phyloP scores from a whole-genome alignment of 208 protist genomes.

The Wallacemonas sp. region DNA sequence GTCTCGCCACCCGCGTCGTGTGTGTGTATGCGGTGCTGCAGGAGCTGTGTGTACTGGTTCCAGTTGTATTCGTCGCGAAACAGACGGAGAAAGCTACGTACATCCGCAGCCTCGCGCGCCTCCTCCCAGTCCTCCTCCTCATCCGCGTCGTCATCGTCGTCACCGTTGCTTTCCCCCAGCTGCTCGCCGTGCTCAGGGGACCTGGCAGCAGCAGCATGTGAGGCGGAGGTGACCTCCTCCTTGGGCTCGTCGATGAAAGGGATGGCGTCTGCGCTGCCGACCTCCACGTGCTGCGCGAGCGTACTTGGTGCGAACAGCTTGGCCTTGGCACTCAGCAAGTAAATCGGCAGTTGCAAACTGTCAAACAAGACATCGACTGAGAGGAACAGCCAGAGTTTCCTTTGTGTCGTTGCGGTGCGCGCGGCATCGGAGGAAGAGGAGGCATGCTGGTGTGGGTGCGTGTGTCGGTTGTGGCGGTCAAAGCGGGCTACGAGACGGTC shows the following conservation, averaged over 20 bases:
- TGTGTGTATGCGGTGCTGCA: slow-evolving; percentile 27
- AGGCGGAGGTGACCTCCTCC: slow-evolving; percentile 11
- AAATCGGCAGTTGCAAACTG: slow-evolving; percentile 57
- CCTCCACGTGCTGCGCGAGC: background rate
- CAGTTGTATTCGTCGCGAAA: slow-evolving; percentile 68
- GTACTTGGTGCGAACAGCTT: slow-evolving; percentile 39
- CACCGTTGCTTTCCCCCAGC: slow-evolving; percentile 10
- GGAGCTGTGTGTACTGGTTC: slow-evolving; percentile 67
- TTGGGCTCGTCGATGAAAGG: slow-evolving; percentile 28
- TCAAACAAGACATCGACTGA: slow-evolving; percentile 81
- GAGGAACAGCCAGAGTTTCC: slow-evolving; percentile 45
- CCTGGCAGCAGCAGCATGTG: no score
- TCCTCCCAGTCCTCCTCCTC: slow-evolving; percentile 33
- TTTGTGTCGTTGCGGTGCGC: background rate
- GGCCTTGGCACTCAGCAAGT: slow-evolving; percentile 73
- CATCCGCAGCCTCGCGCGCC: slow-evolving; percentile 16
- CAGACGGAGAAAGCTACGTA: slow-evolving; percentile 73
- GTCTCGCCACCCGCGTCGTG: background rate
- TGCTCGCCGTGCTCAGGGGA: background rate
- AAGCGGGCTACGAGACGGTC: slow-evolving; percentile 28
- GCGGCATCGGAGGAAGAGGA: background rate
- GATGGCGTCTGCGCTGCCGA: slow-evolving; percentile 20
- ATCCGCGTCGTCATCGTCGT: slow-evolving; percentile 17
- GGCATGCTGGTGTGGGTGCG: background rate
- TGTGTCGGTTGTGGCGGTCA: slow-evolving; percentile 8